Evolutionary conservation across 2,329 filamentous ascomycete genomes (phyloP).

Genomic region (Arachnopeziza araneosa): DNA sequence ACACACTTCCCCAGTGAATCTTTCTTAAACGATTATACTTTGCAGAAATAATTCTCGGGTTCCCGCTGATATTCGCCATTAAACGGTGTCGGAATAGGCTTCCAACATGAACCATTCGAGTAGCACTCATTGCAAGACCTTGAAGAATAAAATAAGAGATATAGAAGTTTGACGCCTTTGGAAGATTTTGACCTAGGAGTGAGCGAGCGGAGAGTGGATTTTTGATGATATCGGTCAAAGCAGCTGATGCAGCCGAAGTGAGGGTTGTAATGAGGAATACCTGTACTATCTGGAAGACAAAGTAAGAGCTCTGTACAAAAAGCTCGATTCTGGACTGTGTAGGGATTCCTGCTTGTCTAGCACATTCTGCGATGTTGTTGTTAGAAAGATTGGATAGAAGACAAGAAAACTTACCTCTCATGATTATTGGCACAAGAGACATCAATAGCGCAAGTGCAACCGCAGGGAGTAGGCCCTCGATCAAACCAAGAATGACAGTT

Average conservation of each 20-base stretch:
- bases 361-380: constrained; percentile 40
- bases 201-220: constrained; percentile 43
- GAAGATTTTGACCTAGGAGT: constrained; percentile 51
- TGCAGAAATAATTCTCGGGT: constrained; percentile 54
- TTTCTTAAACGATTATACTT: constrained; percentile 48
- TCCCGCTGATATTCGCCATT: constrained; percentile 53
- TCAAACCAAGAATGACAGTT: constrained; percentile 48
- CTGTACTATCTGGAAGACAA: constrained; percentile 58
- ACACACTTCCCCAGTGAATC: constrained; percentile 54
- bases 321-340: constrained; percentile 55
- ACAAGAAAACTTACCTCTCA: constrained; percentile 42
- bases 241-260: constrained; percentile 44
- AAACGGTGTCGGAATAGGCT: constrained; percentile 53
- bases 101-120: constrained; percentile 51
- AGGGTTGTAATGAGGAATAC: constrained; percentile 65
- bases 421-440: constrained; percentile 53
- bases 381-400: constrained; percentile 7
- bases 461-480: constrained; percentile 57
- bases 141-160: constrained; percentile 64
- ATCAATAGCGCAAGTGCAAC: constrained; percentile 56
- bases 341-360: constrained; percentile 52
- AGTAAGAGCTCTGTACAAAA: constrained; percentile 59
- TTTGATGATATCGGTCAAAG: constrained; percentile 45
- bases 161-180: constrained; percentile 62
- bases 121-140: constrained; percentile 56